Evolutionary conservation across 2,329 filamentous ascomycete species (phyloP).

Genomic region (Coniochaeta prunicola): DNA sequence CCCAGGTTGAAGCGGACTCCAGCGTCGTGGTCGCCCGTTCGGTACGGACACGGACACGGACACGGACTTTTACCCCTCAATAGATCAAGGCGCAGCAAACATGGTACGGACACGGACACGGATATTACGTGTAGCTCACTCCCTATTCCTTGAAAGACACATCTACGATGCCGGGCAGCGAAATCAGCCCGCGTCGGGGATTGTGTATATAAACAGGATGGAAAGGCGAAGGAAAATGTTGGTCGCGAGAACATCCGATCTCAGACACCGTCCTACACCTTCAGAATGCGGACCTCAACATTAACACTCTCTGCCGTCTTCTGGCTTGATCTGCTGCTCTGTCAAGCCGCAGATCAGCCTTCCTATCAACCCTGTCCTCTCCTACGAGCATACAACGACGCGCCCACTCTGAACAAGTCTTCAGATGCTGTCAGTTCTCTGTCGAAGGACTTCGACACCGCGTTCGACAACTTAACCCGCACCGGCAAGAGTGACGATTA

Average conservation of each 20-base stretch:
- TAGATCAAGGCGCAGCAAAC: not conserved
- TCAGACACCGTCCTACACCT: not conserved
- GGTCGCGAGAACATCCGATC: not conserved
- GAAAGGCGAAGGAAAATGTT: not conserved
- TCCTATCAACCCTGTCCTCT: slow-evolving; percentile 13
- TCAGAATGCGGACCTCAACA: not conserved
- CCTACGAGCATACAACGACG: slow-evolving; percentile 11
- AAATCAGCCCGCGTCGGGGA: not conserved
- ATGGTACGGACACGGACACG: not conserved
- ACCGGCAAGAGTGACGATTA: slow-evolving; percentile 13
- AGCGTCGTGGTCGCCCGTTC: not conserved
- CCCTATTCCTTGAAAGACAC: not conserved
- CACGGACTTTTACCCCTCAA: slow-evolving; percentile 3
- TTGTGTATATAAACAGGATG: not conserved
- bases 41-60: slow-evolving; percentile 11
- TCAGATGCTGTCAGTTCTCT: slow-evolving; percentile 7
- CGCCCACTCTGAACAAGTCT: slow-evolving; percentile 6
- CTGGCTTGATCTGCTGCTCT: not conserved
- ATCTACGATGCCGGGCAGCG: not conserved
- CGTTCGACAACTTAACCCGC: slow-evolving; percentile 13
- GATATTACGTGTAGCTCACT: not conserved
- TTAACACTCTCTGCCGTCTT: not conserved
- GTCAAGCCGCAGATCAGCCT: not conserved
- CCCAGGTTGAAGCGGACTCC: not conserved
- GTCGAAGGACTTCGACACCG: slow-evolving; percentile 9